Evolutionary conservation across 805 yeast genomes (phyloP), one percentile per base, ranked within the genome.

Genomic region (Cyberlindnera japonica): DNA sequence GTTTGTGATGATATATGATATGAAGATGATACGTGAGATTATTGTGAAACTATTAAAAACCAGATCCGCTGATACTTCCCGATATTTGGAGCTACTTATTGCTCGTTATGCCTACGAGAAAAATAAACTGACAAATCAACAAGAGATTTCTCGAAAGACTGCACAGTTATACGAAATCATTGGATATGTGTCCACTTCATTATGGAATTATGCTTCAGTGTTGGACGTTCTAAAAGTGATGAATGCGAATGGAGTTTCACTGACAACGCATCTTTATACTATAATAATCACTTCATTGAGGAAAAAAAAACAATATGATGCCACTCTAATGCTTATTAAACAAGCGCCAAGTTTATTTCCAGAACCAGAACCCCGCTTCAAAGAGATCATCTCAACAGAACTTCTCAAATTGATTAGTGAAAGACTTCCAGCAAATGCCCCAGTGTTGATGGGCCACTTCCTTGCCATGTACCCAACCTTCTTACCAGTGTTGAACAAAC

Each of bases 381-480:
- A 38, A 25, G 10, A 17, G 1, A 4, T 44, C 8, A 28, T 49
- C n/a, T 31, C 41, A 9, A 49, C 33, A 22, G 59, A 55, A 16
- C 36, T 55, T 1, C 17, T 55, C 1, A 38, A 40, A 3, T 23
- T 51, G 12, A 26, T 55, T 7, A 40, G 53, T 19, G 39, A 42
- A 5, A 40, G 48, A 10, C 54, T 53, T 27, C 48, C 49, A 3
- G 38, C 32, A 17, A 50, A 53, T 17, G 48, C 55, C 1, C 41
- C 43, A 16, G 31, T 55, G 3, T 42, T 55, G 0, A n/a, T 54
- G 18, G 53, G 55, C 10, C 55, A 56, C 33, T 50, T 54, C 22
- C 23, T 48, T 5, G 46, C 55, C 1, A 38, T 53, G 2, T 56
- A 38, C 28, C 51, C 54, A 3, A 13, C 37, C 6, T 33, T 49